Conservation (phyloP, 2,329 filamentous ascomycete genomes). For the Myotisia sp. region DNA sequence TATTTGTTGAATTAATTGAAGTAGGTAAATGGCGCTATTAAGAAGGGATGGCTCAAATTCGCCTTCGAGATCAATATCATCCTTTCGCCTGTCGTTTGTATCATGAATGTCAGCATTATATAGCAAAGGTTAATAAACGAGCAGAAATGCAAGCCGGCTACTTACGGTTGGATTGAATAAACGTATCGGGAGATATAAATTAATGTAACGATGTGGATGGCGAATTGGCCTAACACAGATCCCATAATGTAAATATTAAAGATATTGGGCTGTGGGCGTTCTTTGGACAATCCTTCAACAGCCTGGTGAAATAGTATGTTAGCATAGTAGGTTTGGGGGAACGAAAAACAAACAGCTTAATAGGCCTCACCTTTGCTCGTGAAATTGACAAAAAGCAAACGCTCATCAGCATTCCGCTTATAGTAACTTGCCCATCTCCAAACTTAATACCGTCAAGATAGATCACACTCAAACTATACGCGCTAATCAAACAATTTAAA, state of each 20-base stretch:
- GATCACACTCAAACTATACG: constrained; percentile 89
- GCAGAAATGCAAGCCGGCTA: constrained; percentile 15
- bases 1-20: constrained; percentile 97
- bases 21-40: constrained; percentile 91
- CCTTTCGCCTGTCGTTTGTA: constrained; percentile 32
- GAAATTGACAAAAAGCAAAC: constrained; percentile 98
- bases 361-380: constrained; percentile 57
- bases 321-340: not conserved
- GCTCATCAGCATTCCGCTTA: constrained; percentile 98
- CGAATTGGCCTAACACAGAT: constrained; percentile 92
- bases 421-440: constrained; percentile 93
- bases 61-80: constrained; percentile 74
- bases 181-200: constrained; percentile 90
- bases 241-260: constrained; percentile 99
- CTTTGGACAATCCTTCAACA: constrained; percentile 88
- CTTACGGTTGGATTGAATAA: constrained; percentile 70
- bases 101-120: constrained; percentile 1
- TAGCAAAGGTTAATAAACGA: not conserved
- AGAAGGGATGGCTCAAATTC: constrained; percentile 87
- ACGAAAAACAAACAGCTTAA: constrained; percentile 7
- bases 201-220: constrained; percentile 81
- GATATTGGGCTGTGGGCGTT: constrained; percentile 94
- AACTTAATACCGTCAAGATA: constrained; percentile 99
- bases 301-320: constrained; percentile 35
- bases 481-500: constrained; percentile 92